Percentiles rank a stretch among this genome's conserved stretches.
Conservation (phyloP, 2,329 filamentous ascomycete genomes). For the Fusarium gaditjirri region DNA sequence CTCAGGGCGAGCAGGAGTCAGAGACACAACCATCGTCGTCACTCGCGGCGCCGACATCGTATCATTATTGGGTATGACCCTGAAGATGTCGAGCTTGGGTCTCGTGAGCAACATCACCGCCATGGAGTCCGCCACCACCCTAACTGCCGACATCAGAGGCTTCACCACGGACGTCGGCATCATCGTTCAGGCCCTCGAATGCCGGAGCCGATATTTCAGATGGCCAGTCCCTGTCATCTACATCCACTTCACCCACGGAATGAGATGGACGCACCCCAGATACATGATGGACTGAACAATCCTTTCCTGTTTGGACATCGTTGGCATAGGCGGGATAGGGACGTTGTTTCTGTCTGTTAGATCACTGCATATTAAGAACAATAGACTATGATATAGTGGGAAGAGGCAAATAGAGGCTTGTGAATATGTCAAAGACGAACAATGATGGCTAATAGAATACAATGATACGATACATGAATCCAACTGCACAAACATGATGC, state of each 20-base stretch:
- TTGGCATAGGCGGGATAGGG: background rate
- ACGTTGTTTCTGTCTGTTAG: background rate
- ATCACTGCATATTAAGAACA: background rate
- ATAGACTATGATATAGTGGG: background rate
- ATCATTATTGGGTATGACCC: background rate
- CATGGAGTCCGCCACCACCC: background rate
- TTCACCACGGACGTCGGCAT: constrained; percentile 1
- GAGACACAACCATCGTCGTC: background rate
- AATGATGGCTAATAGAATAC: background rate
- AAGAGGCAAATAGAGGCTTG: background rate
- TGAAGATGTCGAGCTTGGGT: background rate
- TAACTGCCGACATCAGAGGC: constrained; percentile 8
- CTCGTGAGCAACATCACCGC: background rate
- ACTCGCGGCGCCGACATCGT: background rate
- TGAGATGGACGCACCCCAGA: constrained; percentile 44
- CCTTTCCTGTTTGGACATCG: background rate
- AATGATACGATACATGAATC: background rate
- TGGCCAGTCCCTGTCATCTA: background rate
- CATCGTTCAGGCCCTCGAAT: background rate
- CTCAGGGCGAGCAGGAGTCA: background rate
- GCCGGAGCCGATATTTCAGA: constrained; percentile 5
- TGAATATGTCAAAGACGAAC: background rate
- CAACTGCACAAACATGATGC: background rate
- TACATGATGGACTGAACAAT: constrained; percentile 3
- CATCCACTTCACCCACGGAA: constrained; percentile 6